Evolutionary conservation across 2,329 filamentous ascomycete species (phyloP).

Genomic region (Aspergillus glaucus): DNA sequence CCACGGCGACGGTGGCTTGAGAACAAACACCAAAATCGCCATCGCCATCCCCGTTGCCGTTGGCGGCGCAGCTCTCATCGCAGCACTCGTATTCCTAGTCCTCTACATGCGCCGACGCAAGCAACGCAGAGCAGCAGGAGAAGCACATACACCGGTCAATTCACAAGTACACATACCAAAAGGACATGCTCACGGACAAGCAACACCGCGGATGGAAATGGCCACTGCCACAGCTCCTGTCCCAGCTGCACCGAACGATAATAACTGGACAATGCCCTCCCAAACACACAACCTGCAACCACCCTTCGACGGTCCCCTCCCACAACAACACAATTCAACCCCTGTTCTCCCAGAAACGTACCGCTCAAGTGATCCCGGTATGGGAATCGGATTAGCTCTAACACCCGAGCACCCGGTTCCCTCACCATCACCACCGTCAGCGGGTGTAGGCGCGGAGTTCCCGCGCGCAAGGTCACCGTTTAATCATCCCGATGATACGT

Average conservation of each 20-base stretch:
- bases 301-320: too few species aligned
- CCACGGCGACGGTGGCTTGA: constrained; percentile 2
- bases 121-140: constrained; percentile 2
- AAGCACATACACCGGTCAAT: not conserved
- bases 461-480: constrained; percentile 17
- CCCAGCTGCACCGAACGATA: too few species aligned
- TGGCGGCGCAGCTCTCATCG: constrained; percentile 18
- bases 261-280: too few species aligned
- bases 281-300: too few species aligned
- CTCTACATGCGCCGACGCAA: constrained; percentile 21
- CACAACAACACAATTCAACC: too few species aligned
- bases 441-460: not conserved
- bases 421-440: not conserved
- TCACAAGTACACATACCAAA: too few species aligned
- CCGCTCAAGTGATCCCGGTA: not conserved
- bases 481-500: constrained; percentile 17
- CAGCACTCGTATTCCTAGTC: constrained; percentile 8
- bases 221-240: not conserved
- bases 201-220: not conserved
- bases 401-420: not conserved
- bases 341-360: too few species aligned
- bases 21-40: constrained; percentile 21
- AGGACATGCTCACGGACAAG: not conserved
- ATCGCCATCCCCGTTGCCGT: constrained; percentile 30
- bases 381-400: not conserved